These are phyloP conservation scores for Ganoderma leucocontextum DNA, from an alignment of 1,284 basidiomycete species.

Conservation along the genomic window DNA sequence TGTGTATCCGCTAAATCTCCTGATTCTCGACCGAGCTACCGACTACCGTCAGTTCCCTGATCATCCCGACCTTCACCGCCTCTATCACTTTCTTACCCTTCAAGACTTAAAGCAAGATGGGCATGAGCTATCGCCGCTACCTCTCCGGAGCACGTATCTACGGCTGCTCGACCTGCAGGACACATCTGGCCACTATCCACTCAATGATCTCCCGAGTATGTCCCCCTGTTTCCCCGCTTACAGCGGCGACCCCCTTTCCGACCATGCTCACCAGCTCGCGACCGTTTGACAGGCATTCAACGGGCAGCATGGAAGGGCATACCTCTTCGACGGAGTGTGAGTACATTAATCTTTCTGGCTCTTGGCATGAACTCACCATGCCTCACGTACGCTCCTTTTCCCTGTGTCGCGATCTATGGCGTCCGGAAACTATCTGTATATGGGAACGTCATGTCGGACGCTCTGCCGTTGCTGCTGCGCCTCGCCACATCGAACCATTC, in stretches of 20 bases:
- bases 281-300: conserved; percentile 76
- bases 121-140: conserved; percentile 90
- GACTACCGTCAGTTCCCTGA: conserved; percentile 16
- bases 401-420: neutral
- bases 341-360: conserved; percentile 41
- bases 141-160: conserved; percentile 90
- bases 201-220: conserved; percentile 91
- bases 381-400: neutral
- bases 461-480: conserved; percentile 7
- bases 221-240: conserved; percentile 24
- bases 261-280: conserved; percentile 19
- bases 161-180: conserved; percentile 90
- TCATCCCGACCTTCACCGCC: conserved; percentile 15
- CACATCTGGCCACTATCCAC: conserved; percentile 93
- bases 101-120: conserved; percentile 60
- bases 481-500: conserved; percentile 2
- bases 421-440: conserved; percentile 24
- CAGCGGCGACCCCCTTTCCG: conserved; percentile 10
- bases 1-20: conserved; percentile 5
- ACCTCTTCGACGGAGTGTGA: conserved; percentile 92
- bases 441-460: conserved; percentile 20
- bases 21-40: conserved; percentile 13
- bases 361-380: conserved; percentile 15
- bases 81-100: conserved; percentile 12
- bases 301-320: conserved; percentile 95